Evolutionary conservation across 305 asterid species (phyloP).

Genomic region (Rubia balearica): DNA sequence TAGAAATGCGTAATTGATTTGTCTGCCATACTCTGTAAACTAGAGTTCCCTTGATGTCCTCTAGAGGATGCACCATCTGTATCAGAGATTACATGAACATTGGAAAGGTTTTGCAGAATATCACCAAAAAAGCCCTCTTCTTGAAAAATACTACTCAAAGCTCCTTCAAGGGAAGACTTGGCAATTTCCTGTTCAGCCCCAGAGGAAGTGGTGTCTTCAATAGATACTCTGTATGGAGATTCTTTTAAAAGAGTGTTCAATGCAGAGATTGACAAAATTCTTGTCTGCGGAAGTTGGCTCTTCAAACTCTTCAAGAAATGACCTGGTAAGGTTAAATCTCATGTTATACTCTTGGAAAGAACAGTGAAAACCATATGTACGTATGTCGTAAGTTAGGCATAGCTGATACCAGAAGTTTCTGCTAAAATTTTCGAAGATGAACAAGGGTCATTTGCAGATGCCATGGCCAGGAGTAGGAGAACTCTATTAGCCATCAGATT

Average conservation of each 20-base stretch:
- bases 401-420: slow-evolving; percentile 68
- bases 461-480: slow-evolving; percentile 87
- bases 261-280: slow-evolving; percentile 97
- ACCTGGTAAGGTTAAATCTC: slow-evolving; percentile 49
- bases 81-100: slow-evolving; percentile 82
- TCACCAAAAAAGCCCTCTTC: slow-evolving; percentile 87
- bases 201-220: slow-evolving; percentile 31
- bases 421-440: slow-evolving; percentile 59
- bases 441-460: slow-evolving; percentile 71
- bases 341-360: slow-evolving; percentile 12
- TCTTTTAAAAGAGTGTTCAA: slow-evolving; percentile 89
- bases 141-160: slow-evolving; percentile 70
- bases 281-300: slow-evolving; percentile 98
- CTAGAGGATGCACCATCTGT: slow-evolving; percentile 65
- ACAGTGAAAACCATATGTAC: slow-evolving; percentile 5
- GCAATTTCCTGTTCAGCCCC: slow-evolving; percentile 35
- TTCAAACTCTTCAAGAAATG: slow-evolving; percentile 92
- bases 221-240: slow-evolving; percentile 77
- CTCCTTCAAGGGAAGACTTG: slow-evolving; percentile 85
- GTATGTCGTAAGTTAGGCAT: slow-evolving; percentile 3
- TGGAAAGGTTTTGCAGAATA: slow-evolving; percentile 78
- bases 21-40: slow-evolving; percentile 86
- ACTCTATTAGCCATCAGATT: slow-evolving; percentile 98
- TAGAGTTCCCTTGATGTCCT: slow-evolving; percentile 70
- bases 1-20: slow-evolving; percentile 91